These are phyloP conservation scores for Aspergillus floridensis DNA, from an alignment of 2,329 filamentous ascomycete genomes.

Conservation along the genomic window DNA sequence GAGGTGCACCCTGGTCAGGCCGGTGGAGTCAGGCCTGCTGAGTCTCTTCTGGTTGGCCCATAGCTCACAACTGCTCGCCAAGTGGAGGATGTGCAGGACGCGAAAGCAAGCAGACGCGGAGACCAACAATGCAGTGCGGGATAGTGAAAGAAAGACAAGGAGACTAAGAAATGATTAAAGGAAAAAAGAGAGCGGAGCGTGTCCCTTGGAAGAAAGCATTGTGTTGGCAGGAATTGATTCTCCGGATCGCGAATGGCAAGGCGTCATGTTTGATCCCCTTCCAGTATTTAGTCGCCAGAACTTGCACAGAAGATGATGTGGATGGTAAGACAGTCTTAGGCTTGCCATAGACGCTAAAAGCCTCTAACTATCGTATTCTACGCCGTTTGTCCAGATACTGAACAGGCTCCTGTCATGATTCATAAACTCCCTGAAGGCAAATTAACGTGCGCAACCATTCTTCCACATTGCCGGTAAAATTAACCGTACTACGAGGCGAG, in stretches of 20 bases:
- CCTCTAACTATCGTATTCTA: background rate
- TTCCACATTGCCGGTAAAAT: background rate
- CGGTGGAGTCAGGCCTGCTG: background rate
- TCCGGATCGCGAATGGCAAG: background rate
- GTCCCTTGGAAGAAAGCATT: background rate
- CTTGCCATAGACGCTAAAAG: background rate
- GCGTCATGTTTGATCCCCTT: background rate
- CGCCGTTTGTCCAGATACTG: background rate
- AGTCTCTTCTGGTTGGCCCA: background rate
- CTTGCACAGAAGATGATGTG: background rate
- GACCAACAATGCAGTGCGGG: background rate
- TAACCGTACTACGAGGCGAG: background rate
- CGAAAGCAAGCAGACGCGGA: background rate
- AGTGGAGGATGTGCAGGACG: slow-evolving; percentile 2
- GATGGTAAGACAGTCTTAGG: background rate
- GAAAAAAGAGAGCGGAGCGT: background rate
- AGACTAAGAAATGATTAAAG: background rate
- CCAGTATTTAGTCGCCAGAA: background rate
- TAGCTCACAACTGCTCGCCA: background rate
- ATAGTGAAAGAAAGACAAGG: background rate
- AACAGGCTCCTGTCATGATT: background rate
- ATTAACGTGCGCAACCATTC: background rate
- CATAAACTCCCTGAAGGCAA: background rate
- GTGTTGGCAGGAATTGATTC: background rate
- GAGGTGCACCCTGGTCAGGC: slow-evolving; percentile 1